These are phyloP conservation scores for Blastobotrys muscicola DNA, from an alignment of 805 yeast species.

Conservation along the genomic window DNA sequence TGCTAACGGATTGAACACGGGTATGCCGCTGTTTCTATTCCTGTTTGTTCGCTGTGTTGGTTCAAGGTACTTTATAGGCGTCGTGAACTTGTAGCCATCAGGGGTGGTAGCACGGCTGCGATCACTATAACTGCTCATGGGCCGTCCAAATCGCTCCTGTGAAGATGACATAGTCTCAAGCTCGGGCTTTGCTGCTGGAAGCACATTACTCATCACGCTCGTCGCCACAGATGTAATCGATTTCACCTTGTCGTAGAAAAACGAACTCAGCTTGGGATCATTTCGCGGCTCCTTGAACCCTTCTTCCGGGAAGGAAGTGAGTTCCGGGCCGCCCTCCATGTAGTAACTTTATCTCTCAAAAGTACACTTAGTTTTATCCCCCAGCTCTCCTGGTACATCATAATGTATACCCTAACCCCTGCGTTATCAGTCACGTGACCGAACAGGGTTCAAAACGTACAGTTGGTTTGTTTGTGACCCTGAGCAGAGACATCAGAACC, in stretches of 20 bases:
- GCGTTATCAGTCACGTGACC: neutral
- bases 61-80: too few species aligned
- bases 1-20: neutral
- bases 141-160: too few species aligned
- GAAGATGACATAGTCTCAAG: too few species aligned
- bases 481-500: too few species aligned
- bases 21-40: too few species aligned
- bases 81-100: too few species aligned
- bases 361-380: neutral
- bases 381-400: neutral
- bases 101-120: too few species aligned
- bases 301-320: slow-evolving; percentile 18
- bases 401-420: neutral
- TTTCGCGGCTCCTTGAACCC: slow-evolving; percentile 12
- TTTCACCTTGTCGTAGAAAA: slow-evolving; percentile 16
- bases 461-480: too few species aligned
- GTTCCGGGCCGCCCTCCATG: slow-evolving; percentile 1
- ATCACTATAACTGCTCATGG: too few species aligned
- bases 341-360: neutral
- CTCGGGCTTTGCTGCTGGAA: slow-evolving; percentile 4
- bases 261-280: slow-evolving; percentile 14
- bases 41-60: too few species aligned
- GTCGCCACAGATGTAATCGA: slow-evolving; percentile 18
- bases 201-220: slow-evolving; percentile 16
- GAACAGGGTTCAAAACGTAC: neutral